These are phyloP conservation scores for Penicillium sp. DNA, from an alignment of 2,329 filamentous ascomycete species.

Conservation along the genomic window DNA sequence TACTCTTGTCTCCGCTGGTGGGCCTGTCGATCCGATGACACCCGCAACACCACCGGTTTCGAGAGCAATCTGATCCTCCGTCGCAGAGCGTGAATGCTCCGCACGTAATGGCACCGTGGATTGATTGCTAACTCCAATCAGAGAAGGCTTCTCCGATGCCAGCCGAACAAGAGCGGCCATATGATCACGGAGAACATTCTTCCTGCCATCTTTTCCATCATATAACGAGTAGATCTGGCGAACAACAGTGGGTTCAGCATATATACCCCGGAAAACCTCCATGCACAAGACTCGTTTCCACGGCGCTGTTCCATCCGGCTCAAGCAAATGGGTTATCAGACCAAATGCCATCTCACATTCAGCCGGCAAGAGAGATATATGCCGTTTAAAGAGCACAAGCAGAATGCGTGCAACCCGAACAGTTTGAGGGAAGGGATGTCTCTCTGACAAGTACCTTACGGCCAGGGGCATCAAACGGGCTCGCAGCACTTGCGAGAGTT, in stretches of 20 bases:
- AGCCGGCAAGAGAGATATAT: slow-evolving; percentile 66
- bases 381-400: slow-evolving; percentile 71
- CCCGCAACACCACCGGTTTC: slow-evolving; percentile 84
- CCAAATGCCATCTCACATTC: slow-evolving; percentile 81
- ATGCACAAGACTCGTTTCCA: slow-evolving; percentile 91
- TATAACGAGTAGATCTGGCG: slow-evolving; percentile 75
- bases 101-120: slow-evolving; percentile 72
- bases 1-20: slow-evolving; percentile 60
- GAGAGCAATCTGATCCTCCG: slow-evolving; percentile 77
- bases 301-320: slow-evolving; percentile 67
- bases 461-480: slow-evolving; percentile 76
- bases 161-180: slow-evolving; percentile 86
- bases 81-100: slow-evolving; percentile 51
- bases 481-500: slow-evolving; percentile 74
- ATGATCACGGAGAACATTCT: slow-evolving; percentile 71
- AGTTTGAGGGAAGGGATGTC: slow-evolving; percentile 72
- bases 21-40: slow-evolving; percentile 70
- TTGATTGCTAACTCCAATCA: slow-evolving; percentile 84
- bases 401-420: slow-evolving; percentile 78
- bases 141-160: slow-evolving; percentile 79
- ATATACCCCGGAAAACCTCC: slow-evolving; percentile 82
- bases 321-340: slow-evolving; percentile 76
- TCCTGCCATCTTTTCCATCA: slow-evolving; percentile 67
- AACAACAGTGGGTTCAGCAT: slow-evolving; percentile 71
- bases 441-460: slow-evolving; percentile 70